Evolutionary conservation across 257 asterid genomes (phyloP).

Genomic region (Nicotiana benthamiana): DNA sequence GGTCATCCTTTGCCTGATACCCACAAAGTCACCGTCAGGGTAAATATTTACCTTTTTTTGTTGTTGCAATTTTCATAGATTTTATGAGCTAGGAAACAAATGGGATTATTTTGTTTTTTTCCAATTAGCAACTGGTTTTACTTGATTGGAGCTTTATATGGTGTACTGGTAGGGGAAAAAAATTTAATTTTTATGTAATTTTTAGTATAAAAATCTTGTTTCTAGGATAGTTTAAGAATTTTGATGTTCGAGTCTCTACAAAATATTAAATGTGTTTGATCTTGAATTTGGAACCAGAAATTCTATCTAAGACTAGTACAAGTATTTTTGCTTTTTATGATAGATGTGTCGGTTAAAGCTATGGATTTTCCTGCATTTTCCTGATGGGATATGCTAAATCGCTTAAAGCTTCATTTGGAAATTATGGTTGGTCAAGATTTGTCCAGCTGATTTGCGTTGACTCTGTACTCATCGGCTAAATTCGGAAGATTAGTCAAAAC

Average conservation of each 20-base stretch:
- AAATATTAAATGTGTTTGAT: not conserved
- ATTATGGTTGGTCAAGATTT: not conserved
- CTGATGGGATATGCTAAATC: not conserved
- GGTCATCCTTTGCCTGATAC: conserved; percentile 82
- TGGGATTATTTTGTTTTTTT: not conserved
- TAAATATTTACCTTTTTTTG: conserved; percentile 7
- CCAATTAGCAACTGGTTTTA: not conserved
- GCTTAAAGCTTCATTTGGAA: not conserved
- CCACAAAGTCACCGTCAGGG: conserved; percentile 85
- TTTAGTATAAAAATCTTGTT: not conserved
- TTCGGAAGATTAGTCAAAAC: not conserved
- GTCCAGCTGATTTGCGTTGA: not conserved
- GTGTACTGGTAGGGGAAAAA: not conserved
- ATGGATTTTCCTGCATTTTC: not conserved
- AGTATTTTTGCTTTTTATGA: not conserved
- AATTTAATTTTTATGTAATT: not conserved
- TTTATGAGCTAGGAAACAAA: not conserved
- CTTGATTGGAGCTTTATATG: not conserved
- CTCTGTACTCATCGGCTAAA: not conserved
- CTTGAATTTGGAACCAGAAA: not conserved
- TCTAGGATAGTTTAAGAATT: too few species aligned
- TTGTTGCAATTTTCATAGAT: not conserved
- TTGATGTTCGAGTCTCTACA: not conserved
- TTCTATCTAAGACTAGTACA: not conserved
- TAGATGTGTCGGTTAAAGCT: not conserved